These are phyloP conservation scores for Grosmannia clavigera DNA, from an alignment of 2,329 filamentous ascomycete species.

Conservation along the genomic window DNA sequence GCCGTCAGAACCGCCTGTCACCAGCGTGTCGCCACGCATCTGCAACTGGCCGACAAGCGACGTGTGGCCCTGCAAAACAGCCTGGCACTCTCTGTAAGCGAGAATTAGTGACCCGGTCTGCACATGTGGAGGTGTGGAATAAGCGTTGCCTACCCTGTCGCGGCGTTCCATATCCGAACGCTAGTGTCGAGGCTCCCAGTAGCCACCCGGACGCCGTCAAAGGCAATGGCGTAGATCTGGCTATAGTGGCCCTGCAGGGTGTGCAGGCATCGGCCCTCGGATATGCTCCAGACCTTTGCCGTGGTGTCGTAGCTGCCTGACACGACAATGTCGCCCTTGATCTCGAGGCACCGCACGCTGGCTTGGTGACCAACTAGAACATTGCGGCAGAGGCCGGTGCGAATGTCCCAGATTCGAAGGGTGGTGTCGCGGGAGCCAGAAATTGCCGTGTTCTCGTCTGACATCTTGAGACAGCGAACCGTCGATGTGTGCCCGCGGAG, in stretches of 20 bases:
- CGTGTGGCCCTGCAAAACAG: conserved; percentile 91
- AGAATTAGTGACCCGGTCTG: background rate
- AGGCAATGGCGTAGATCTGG: conserved; percentile 97
- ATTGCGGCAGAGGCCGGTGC: conserved; percentile 76
- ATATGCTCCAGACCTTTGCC: conserved; percentile 95
- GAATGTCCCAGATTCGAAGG: conserved; percentile 87
- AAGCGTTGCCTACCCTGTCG: conserved; percentile 52
- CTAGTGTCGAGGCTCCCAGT: conserved; percentile 95
- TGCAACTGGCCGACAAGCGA: conserved; percentile 93
- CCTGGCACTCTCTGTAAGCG: conserved; percentile 55
- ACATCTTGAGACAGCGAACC: conserved; percentile 95
- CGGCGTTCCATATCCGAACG: conserved; percentile 91
- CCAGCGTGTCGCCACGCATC: conserved; percentile 86
- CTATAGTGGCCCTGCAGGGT: conserved; percentile 92
- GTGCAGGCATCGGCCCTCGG: conserved; percentile 80
- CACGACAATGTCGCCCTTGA: conserved; percentile 93
- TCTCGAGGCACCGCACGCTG: conserved; percentile 87
- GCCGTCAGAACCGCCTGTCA: conserved; percentile 91
- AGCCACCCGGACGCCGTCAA: conserved; percentile 85
- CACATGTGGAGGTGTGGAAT: background rate
- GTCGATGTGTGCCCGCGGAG: conserved; percentile 93
- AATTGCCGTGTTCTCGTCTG: conserved; percentile 83
- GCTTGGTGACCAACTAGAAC: conserved; percentile 91
- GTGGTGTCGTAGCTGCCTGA: conserved; percentile 97
- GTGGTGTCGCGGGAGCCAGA: conserved; percentile 94